Evolutionary conservation across 192 early-diverging fungal genomes (phyloP).

Genomic region (Coemansia sp.): DNA sequence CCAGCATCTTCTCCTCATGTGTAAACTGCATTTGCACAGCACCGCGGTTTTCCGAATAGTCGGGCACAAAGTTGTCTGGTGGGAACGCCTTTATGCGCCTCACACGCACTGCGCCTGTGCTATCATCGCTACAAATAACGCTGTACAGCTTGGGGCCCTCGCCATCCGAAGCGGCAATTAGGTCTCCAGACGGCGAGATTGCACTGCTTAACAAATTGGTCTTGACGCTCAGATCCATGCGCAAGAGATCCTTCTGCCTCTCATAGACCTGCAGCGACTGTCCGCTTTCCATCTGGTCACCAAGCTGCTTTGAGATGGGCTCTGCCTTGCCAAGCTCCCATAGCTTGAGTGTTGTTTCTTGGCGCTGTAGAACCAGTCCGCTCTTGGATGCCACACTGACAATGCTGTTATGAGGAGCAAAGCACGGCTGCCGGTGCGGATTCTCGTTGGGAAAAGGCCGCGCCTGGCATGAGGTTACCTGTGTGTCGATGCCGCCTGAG

Average conservation of each 20-base stretch:
- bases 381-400: slow-evolving; percentile 64
- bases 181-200: slow-evolving; percentile 78
- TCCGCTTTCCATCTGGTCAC: slow-evolving; percentile 46
- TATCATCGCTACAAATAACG: slow-evolving; percentile 30
- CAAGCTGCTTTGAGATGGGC: slow-evolving; percentile 20
- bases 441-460: slow-evolving; percentile 62
- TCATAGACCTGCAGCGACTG: slow-evolving; percentile 56
- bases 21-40: slow-evolving; percentile 79
- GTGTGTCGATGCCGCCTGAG: slow-evolving; percentile 84
- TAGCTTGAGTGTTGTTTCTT: slow-evolving; percentile 69
- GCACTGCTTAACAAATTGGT: slow-evolving; percentile 70
- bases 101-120: slow-evolving; percentile 24
- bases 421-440: slow-evolving; percentile 64
- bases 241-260: slow-evolving; percentile 69
- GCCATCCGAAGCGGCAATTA: slow-evolving; percentile 83
- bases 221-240: slow-evolving; percentile 73
- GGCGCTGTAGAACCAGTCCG: slow-evolving; percentile 64
- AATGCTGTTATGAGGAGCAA: slow-evolving; percentile 61
- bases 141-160: slow-evolving; percentile 68
- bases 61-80: slow-evolving; percentile 49
- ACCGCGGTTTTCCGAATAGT: slow-evolving; percentile 52
- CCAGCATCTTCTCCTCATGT: slow-evolving; percentile 70
- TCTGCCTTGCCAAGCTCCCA: slow-evolving; percentile 78
- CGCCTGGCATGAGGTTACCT: slow-evolving; percentile 63
- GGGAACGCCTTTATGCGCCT: slow-evolving; percentile 46